Evolutionary conservation across 2,329 filamentous ascomycete genomes (phyloP), one percentile per base, ranked within the genome.

Genomic region (Xylaria digitata): DNA sequence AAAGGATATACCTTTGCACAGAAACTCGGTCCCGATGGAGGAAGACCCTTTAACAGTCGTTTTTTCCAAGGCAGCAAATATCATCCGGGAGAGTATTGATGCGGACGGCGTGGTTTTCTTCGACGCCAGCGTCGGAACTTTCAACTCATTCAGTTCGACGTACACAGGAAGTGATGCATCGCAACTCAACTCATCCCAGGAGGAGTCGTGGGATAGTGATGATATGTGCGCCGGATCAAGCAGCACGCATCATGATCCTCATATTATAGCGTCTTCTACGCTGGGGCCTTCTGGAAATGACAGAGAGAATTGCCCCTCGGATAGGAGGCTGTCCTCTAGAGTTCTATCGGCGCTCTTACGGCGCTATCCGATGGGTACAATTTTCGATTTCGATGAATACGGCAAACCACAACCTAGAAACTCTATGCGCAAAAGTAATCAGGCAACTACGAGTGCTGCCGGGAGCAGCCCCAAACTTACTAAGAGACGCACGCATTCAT

Each of bases 351-450:
- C 75, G 1, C 77, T 86, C 6, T 72, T 85, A 0, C 78, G 78
- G 13, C 76, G 80, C 0, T 82, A 86, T 63, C 83, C 83, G 0
- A 73, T 77, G 8, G 85, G 84, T 0, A 80, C 80, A 55, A 77
- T 85, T 0, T 85, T 84, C 66, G 81, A 80, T 55, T 82, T 82
- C 34, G 80, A 80, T 15, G 75, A 75, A 4, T 71, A 79, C 11
- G 82, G 82, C 0, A 74, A 77, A 9, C 58, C 81, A 0, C 76
- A 77, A 3, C 72, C 74, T 0, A 75, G 75, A 9, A 77, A 80
- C 26, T 71, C 75, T 7, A 75, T 76, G 0, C 70, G 74, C 15
- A 32, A 30, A 2, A 59, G 34, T 11, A 61, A 30, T 17, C 62
- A 32, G 19, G 7, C 34, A n/a, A 8, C 11, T 40, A 9, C 53